Conservation (phyloP, 2,329 filamentous ascomycete species). For the Cladosporium sp. region DNA sequence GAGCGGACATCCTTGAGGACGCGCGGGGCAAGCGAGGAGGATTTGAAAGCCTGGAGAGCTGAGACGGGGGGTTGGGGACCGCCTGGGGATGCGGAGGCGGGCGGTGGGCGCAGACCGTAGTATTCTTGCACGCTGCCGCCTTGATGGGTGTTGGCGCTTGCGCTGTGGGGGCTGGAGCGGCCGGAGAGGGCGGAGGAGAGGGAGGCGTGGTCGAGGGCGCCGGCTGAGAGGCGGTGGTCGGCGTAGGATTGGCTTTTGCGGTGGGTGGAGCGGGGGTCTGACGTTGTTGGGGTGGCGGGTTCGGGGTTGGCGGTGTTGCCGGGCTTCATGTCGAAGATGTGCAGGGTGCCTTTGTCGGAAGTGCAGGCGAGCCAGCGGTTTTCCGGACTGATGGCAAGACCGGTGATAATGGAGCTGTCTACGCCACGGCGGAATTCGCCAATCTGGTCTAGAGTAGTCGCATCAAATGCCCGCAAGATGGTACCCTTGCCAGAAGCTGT, state of each 20-base stretch:
- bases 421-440: conserved; percentile 83
- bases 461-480: conserved; percentile 77
- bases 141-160: conserved; percentile 14
- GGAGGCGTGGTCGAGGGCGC: conserved; percentile 16
- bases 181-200: conserved; percentile 23
- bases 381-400: conserved; percentile 77
- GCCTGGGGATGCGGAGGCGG: conserved; percentile 22
- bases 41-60: conserved; percentile 25
- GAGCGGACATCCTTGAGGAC: conserved; percentile 88
- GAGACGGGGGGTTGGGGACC: conserved; percentile 17
- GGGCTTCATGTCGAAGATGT: conserved; percentile 80
- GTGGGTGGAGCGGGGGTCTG: conserved; percentile 11
- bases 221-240: conserved; percentile 18
- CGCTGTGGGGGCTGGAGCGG: conserved; percentile 21
- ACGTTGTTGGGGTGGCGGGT: conserved; percentile 28
- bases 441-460: conserved; percentile 70
- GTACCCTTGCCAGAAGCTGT: conserved; percentile 93
- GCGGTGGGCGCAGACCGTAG: conserved; percentile 27
- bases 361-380: conserved; percentile 79
- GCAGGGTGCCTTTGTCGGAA: conserved; percentile 92
- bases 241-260: conserved; percentile 17
- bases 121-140: conserved; percentile 30
- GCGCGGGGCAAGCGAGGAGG: conserved; percentile 54
- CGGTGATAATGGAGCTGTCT: conserved; percentile 81
- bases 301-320: conserved; percentile 35